Base-by-base conservation (phyloP, 164 flowering plant species). In the Paratinospora sagittata region DNA sequence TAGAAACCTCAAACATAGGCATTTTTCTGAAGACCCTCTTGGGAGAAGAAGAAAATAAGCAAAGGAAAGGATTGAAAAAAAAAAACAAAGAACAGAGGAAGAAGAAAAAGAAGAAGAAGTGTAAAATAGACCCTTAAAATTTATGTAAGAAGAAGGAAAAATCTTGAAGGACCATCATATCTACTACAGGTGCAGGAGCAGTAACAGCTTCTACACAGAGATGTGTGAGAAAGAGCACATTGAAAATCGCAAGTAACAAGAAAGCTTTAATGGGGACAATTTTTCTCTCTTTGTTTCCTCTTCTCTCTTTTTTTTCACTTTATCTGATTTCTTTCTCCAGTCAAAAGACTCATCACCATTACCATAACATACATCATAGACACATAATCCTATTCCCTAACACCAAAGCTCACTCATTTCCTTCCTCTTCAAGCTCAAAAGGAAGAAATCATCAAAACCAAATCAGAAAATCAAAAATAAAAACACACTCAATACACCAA, bases 361-460 rank as follows among this genome's bases (percentile, higher is more conserved):
- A 81, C 75, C 84, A 82, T 76, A 65, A 74, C 55, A 63, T 52
- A 73, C 73, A 83, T 73, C 72, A 85, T 74, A 73, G 68, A 67
- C 74, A 63, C 30, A 72, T 66, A 76, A 79, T 78, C 81, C 78
- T 66, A 73, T 77, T 66, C 81, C 65, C 79, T 41, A 79, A 75
- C 68, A 78, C 80, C 83, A 76, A 81, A 72, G 76, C 75, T 65
- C 71, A 47, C 79, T 27, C 64, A 14, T 36, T 72, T 58, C 27
- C 26, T 72, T 76, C 77, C 73, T 74, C 73, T 75, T 79, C 78
- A 82, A 81, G 78, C 78, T 69, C 78, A 55, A 63, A 85, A 85
- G 80, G 81, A 52, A 52, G 78, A 79, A 80, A 87, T 82, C 85
- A 82, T 82, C 82, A 83, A 72, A 66, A 72, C 78, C 77, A 80